Base-by-base conservation (phyloP, 805 yeast species). In the Nakazawaea siamensis region DNA sequence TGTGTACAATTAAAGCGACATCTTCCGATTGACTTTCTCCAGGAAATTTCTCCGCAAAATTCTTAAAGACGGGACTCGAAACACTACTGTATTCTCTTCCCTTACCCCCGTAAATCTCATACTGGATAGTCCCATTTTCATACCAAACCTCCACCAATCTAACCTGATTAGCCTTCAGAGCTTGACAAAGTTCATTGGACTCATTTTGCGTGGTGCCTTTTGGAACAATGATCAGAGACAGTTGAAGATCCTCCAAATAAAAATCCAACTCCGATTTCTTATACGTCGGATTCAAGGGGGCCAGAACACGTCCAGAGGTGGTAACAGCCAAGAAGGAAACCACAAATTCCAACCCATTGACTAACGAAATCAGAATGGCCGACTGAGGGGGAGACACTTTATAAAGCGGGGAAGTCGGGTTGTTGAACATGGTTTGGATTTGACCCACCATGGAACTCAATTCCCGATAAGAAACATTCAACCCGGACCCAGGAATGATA, bases 251-350 rank as follows among this genome's bases (percentile, higher is more conserved):
- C 27, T 64, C 69, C 31, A 80, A 56, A 50, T 78, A 79, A 52
- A 77, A 76, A 46, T 73, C 76, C 49, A 76, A 73, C 54, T 80
- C 88, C 23, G 55, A 45, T 45, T 71, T 68, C 47, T 69, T 76
- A 52, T 76, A 78, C 35, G 66, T 65, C 12, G 84, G 70, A 47
- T 80, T 80, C 50, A 80, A 58, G 11, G 88, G 88, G 2, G 85
- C 82, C 15, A 80, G 81, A 29, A 79, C 61, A 44, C 70, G 61
- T 1, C 74, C 69, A 19, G 72, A 64, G 42, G 70, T 66, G 2
- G 83, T 70, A 18, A 68, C 59, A 2, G 76, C 79, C 16, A 80
- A 52, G 48, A 76, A 80, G 2, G 71, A 57, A 8, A 67, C 64
- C 1, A 70, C 64, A 34, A 76, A 68, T 45, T 80, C 87, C 17